Evolutionary conservation across 2,329 filamentous ascomycete genomes (phyloP), one percentile per base, ranked within the genome.

Genomic region (Aspergillus sp.): DNA sequence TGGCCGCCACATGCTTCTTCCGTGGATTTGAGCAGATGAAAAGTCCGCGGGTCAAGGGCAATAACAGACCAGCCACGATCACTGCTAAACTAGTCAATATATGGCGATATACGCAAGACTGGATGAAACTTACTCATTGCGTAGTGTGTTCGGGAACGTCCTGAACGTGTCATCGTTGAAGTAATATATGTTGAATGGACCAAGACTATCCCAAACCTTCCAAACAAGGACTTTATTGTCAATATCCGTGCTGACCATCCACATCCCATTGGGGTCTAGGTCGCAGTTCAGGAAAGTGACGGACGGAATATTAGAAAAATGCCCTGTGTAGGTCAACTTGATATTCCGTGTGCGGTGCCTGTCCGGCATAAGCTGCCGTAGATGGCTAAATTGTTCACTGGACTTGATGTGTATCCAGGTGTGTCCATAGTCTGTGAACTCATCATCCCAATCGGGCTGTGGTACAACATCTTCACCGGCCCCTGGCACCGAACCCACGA

Each of bases 241-340:
- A 50, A 89, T 87, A 64, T 85, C 84, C 11, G 82, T 84, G 57
- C 84, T 85, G 30, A 85, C 71, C 56, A 89, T 80, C 83, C 84
- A 88, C 56, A 78, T 76, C 5, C 84, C 86, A 28, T 81, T 76
- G 0, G 81, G 78, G 66, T 88, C 86, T 46, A 84, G 76, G 17
- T 82, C 81, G 43, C 79, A 85, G 64, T 88, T 88, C 62, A 85
- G 80, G 69, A 89, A 89, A 0, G 81, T 78, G 22, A 89, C 79
- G 50, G 79, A 79, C 1, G 87, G 87, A 19, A 89, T 85, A 66
- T 89, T 89, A 8, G 74, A 69, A 23, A 68, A 69, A 67, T 82
- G 81, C 3, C 79, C 79, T 9, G 62, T 69, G 45, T 82, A 78
- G 15, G 71, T 77, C 46, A 82, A 68, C 45, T 76, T 77, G 38